These are phyloP conservation scores for Macadamia integrifolia DNA, from an alignment of 164 flowering plant genomes.

Conservation along the genomic window DNA sequence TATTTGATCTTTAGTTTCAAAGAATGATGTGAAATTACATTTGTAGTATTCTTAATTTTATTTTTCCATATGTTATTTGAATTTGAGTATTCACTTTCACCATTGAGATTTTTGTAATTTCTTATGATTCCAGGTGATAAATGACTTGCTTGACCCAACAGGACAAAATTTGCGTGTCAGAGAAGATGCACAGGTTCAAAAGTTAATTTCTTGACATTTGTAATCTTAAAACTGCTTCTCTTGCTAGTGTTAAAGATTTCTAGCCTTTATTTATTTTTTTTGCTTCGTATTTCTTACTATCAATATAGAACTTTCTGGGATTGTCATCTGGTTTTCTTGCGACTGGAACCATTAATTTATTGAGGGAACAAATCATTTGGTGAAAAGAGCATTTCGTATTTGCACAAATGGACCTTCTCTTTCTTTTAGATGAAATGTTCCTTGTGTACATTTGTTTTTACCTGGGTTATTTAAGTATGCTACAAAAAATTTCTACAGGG, in stretches of 20 bases:
- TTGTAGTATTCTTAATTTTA: neutral
- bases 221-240: neutral
- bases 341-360: too few species aligned
- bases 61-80: neutral
- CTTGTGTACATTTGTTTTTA: too few species aligned
- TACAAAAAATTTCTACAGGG: constrained; percentile 45
- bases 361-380: too few species aligned
- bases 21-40: neutral
- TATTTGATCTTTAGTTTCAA: neutral
- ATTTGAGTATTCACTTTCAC: neutral
- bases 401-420: too few species aligned
- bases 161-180: constrained; percentile 97
- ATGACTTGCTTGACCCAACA: constrained; percentile 98
- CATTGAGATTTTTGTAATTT: neutral
- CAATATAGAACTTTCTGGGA: too few species aligned
- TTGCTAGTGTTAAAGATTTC: neutral
- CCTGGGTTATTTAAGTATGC: neutral
- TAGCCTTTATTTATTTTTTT: neutral
- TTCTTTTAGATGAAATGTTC: too few species aligned
- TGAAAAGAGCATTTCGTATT: too few species aligned
- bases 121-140: constrained; percentile 62
- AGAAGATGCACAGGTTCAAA: constrained; percentile 94
- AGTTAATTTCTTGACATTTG: neutral
- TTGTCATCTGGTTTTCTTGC: too few species aligned
- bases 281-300: neutral